Base-by-base conservation (phyloP, 139 green algal genomes). In the Volvox africanus region DNA sequence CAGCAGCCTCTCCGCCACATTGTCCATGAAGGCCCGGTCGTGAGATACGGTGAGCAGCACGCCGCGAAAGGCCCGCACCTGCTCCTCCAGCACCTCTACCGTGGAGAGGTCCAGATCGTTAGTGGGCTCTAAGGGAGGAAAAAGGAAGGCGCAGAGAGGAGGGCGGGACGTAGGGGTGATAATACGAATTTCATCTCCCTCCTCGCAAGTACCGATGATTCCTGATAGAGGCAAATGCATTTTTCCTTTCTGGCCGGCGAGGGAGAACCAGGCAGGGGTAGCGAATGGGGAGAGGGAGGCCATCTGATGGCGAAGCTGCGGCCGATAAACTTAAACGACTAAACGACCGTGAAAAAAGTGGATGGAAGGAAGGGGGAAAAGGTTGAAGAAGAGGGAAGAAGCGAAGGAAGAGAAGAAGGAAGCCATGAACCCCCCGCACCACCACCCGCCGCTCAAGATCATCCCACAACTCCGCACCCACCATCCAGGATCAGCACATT, bases 401-500 rank as follows among this genome's bases (percentile, higher is more conserved):
- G 22, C 2, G 67, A 28, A 11, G 22, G 11, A 75, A 75, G 67
- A 75, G 67, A 12, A 3, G 24, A 28, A 75, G 5, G 67, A 75
- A 26, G 11, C 5, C 67, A 12, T n/a, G n/a, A n/a, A 75, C 67
- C 24, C 67, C 5, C 44, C 44, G 44, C 44, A 55, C 44, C 44
- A 55, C n/a, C n/a, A n/a, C n/a, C n/a, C n/a, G n/a, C n/a, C n/a
- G n/a, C n/a, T n/a, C n/a, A 55, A 55, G 44, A 55, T 55, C 5
- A 55, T 55, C 44, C 44, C 5, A n/a, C n/a, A 9, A 55, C 9
- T 9, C 44, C 9, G 44, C 44, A 55, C 65, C 91, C 80, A 92
- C 89, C 95, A 80, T 97, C 95, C 75, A 97, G 86, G 13, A 98
- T 95, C 19, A 98, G 95, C 77, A 98, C 87, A 91, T 98, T 98